These are phyloP conservation scores for Neurospora sp. DNA, from an alignment of 495 filamentous ascomycete genomes.

Conservation along the genomic window DNA sequence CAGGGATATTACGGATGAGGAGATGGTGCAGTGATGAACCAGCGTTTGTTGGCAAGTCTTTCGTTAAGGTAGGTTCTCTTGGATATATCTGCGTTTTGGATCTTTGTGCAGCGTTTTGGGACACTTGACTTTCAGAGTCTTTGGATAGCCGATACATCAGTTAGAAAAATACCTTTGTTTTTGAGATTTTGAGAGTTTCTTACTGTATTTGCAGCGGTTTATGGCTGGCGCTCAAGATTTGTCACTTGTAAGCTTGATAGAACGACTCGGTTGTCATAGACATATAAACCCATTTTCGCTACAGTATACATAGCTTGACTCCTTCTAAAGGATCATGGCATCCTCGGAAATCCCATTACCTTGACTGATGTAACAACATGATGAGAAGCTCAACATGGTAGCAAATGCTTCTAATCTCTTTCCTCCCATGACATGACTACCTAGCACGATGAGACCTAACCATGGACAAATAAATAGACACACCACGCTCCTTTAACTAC, in stretches of 20 bases:
- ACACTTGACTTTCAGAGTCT: not conserved
- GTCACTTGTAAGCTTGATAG: not conserved
- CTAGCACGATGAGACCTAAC: not conserved
- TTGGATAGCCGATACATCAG: not conserved
- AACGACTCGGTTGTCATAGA: not conserved
- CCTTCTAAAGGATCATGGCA: not conserved
- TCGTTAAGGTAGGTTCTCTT: not conserved
- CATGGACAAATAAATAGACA: not conserved
- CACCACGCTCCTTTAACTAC: not conserved
- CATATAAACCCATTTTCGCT: slow-evolving; percentile 9
- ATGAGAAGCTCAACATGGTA: not conserved
- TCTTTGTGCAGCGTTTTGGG: not conserved
- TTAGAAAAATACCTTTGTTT: not conserved
- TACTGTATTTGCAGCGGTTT: not conserved
- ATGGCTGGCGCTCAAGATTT: not conserved
- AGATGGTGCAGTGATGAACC: not conserved
- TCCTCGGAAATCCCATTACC: not conserved
- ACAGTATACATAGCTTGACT: not conserved
- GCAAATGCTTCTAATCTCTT: not conserved
- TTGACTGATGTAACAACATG: not conserved
- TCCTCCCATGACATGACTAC: not conserved
- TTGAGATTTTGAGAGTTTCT: not conserved
- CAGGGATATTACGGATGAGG: not conserved
- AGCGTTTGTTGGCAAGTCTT: not conserved
- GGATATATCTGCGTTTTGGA: not conserved